Conservation (phyloP, 345 rosid species). For the Adansonia digitata region DNA sequence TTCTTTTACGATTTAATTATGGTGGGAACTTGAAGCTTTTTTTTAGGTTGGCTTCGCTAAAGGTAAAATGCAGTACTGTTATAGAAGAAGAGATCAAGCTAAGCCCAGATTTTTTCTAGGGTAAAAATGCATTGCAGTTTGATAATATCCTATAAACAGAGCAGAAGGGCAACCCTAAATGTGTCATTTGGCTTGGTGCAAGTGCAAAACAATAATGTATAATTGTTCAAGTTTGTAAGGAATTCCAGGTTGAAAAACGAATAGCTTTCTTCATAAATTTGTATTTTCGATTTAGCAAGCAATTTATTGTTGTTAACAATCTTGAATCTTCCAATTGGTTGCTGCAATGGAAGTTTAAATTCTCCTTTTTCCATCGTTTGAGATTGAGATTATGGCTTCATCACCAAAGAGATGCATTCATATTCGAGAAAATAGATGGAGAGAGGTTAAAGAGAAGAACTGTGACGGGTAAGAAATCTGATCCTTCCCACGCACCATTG, state of each 20-base stretch:
- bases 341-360: neutral
- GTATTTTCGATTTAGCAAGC: neutral
- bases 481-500: conserved; percentile 19
- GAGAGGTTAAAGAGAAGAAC: neutral
- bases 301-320: neutral
- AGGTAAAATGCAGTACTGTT: neutral
- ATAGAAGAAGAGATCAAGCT: conserved; percentile 15
- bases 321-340: conserved; percentile 4
- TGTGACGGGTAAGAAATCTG: conserved; percentile 30
- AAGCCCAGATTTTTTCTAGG: conserved; percentile 19
- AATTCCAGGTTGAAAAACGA: conserved; percentile 15
- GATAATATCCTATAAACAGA: conserved; percentile 4
- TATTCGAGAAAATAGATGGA: neutral
- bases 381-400: too few species aligned
- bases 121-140: conserved; percentile 16
- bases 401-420: too few species aligned
- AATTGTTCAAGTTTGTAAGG: conserved; percentile 24
- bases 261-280: conserved; percentile 6
- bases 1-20: conserved; percentile 14
- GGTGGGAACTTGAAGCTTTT: conserved; percentile 35
- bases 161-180: conserved; percentile 11
- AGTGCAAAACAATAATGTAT: conserved; percentile 21
- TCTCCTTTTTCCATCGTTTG: neutral
- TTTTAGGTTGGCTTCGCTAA: conserved; percentile 45
- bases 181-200: conserved; percentile 20